Base-by-base conservation (phyloP, 345 rosid species). In the Toxicodendron radicans region DNA sequence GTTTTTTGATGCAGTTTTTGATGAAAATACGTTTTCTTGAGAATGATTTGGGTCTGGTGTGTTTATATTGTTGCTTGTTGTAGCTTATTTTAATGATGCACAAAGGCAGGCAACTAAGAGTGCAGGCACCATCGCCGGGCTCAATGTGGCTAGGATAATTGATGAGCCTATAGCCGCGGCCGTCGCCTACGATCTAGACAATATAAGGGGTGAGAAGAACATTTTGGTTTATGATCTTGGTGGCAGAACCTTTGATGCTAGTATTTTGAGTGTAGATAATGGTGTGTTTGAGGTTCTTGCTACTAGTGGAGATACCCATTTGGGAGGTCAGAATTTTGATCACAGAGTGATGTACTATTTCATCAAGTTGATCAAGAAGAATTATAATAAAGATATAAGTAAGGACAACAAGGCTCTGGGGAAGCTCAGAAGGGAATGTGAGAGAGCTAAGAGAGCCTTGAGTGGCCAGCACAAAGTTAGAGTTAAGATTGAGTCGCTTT, bases 151-250 rank as follows among this genome's bases (percentile, higher is more conserved):
- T 41, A 76, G 87, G 73, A 87, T 87, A 41, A 87, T 84, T 80
- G 85, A 84, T 71, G 91, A 85, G 73, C 91, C 91, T 52, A 84
- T 86, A 7, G 88, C 86, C 32, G 89, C 89, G 27, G 87, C 91
- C 7, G 80, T 87, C n/a, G 86, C 91, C 35, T 87, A 85, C 53
- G 88, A 89, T 74, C 60, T 87, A 16, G 86, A 85, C 80, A 81
- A 84, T 73, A 79, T 81, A 62, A 84, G 82, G 45, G 82, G 75
- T 5, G 86, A 81, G 61, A 72, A 49, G 67, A 87, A 83, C 75
- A 80, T 87, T 41, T 58, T 85, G 64, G 88, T 87, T 14, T 87
- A 74, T 64, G 88, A 87, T 66, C 87, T 87, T 52, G 88, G 91
- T 58, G 91, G 89, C 20, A 87, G 89, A 27, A 85, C 91, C 49